phyloP scores from a whole-genome alignment of 208 protist genomes.

The Leishmania amazonensis region DNA sequence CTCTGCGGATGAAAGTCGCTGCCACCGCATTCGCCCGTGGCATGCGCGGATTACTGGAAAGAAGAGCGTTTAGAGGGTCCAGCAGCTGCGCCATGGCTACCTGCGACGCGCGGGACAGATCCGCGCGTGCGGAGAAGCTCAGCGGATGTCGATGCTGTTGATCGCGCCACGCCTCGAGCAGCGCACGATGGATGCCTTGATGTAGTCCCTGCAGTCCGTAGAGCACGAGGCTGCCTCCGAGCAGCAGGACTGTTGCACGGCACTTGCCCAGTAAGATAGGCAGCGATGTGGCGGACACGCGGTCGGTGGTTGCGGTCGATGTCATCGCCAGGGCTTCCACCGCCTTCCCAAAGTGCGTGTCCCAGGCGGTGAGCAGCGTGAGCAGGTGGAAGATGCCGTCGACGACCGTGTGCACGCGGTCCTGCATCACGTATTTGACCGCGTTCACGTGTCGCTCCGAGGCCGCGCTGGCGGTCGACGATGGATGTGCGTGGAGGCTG shows the following conservation, averaged over 20 bases:
- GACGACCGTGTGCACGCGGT: slow-evolving; percentile 17
- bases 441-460: background rate
- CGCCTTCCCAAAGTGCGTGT: slow-evolving; percentile 22
- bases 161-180: slow-evolving; percentile 8
- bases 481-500: background rate
- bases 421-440: slow-evolving; percentile 2
- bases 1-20: slow-evolving; percentile 36
- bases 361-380: slow-evolving; percentile 50
- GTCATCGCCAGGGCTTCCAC: slow-evolving; percentile 3
- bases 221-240: slow-evolving; percentile 66
- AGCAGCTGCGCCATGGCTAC: slow-evolving; percentile 32
- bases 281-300: background rate
- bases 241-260: slow-evolving; percentile 45
- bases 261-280: slow-evolving; percentile 18
- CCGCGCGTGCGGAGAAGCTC: background rate
- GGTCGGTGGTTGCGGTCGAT: background rate
- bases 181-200: slow-evolving; percentile 9
- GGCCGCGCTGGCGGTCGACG: background rate
- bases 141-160: background rate
- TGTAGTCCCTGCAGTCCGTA: slow-evolving; percentile 47
- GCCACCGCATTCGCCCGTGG: slow-evolving; percentile 18
- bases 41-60: slow-evolving; percentile 39
- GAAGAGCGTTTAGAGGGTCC: slow-evolving; percentile 35
- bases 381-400: slow-evolving; percentile 57
- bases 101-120: background rate